Conservation (phyloP, 257 asterid genomes). For the Paraleonurus japonicus region DNA sequence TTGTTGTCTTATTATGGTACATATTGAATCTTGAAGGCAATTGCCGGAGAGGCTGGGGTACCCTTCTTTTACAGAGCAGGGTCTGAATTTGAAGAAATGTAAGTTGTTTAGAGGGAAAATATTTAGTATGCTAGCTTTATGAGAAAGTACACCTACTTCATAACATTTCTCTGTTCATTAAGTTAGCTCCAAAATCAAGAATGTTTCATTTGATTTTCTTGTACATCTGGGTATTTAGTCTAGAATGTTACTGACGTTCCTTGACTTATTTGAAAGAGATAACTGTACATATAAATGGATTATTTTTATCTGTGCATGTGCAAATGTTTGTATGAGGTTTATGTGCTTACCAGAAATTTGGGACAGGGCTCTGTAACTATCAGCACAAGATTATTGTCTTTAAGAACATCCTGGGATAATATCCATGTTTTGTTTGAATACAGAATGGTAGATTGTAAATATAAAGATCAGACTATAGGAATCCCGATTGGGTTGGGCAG, state of each 20-base stretch:
- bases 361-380: not conserved
- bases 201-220: not conserved
- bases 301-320: not conserved
- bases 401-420: not conserved
- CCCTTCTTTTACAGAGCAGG: slow-evolving; percentile 98
- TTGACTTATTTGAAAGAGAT: not conserved
- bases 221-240: not conserved
- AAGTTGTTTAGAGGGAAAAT: slow-evolving; percentile 64
- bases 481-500: slow-evolving; percentile 21
- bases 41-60: slow-evolving; percentile 99
- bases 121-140: not conserved
- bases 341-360: not conserved
- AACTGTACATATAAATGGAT: not conserved
- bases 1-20: slow-evolving; percentile 20
- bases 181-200: not conserved
- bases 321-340: not conserved
- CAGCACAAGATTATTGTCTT: not conserved
- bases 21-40: slow-evolving; percentile 62
- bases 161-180: not conserved
- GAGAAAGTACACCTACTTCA: not conserved
- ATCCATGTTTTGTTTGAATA: not conserved
- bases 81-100: slow-evolving; percentile 97
- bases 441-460: not conserved
- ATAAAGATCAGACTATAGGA: not conserved
- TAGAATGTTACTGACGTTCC: not conserved